Percentiles rank a stretch among this genome's conserved stretches.
Evolutionary conservation across 495 filamentous ascomycete species (phyloP).

Genomic region (Mycothermus thermophilus): DNA sequence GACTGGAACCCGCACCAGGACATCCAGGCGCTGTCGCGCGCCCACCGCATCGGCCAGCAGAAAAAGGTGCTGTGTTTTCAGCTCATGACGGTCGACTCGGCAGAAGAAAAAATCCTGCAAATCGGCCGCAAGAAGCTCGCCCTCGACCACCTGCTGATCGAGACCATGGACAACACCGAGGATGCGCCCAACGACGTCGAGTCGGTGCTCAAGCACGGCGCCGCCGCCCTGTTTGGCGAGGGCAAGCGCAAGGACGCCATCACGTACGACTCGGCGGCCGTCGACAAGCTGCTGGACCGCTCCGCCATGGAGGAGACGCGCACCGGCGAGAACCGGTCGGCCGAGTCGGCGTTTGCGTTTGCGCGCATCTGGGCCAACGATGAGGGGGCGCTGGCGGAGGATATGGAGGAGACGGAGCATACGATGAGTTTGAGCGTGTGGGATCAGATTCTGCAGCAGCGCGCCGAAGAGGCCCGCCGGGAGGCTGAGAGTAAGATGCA

Average conservation of each 20-base stretch:
- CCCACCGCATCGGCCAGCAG: conserved; percentile 89
- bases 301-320: conserved; percentile 63
- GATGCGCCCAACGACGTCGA: conserved; percentile 65
- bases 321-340: conserved; percentile 38
- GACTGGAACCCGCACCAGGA: conserved; percentile 99
- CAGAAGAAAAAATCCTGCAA: conserved; percentile 92
- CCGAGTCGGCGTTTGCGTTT: conserved; percentile 72
- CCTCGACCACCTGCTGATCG: conserved; percentile 84
- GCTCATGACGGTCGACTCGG: conserved; percentile 72
- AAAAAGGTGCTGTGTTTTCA: conserved; percentile 94
- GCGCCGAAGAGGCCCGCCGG: conserved; percentile 58
- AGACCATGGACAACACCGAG: conserved; percentile 65
- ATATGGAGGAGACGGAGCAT: conserved; percentile 39
- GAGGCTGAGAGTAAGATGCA: conserved; percentile 51
- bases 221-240: conserved; percentile 71
- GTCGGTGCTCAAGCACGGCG: conserved; percentile 78
- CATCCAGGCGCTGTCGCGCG: conserved; percentile 85
- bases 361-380: conserved; percentile 91
- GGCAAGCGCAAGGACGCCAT: conserved; percentile 51
- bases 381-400: conserved; percentile 41
- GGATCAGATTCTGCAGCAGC: conserved; percentile 74
- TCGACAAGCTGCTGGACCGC: conserved; percentile 81
- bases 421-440: conserved; percentile 54
- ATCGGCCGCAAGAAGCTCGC: conserved; percentile 93
- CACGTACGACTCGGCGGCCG: conserved; percentile 60